A percentile compares a stretch with the other conserved stretches of the same genome.
phyloP scores from a whole-genome alignment of 2,329 filamentous ascomycete species.

The Furcasterigmium furcatum region DNA sequence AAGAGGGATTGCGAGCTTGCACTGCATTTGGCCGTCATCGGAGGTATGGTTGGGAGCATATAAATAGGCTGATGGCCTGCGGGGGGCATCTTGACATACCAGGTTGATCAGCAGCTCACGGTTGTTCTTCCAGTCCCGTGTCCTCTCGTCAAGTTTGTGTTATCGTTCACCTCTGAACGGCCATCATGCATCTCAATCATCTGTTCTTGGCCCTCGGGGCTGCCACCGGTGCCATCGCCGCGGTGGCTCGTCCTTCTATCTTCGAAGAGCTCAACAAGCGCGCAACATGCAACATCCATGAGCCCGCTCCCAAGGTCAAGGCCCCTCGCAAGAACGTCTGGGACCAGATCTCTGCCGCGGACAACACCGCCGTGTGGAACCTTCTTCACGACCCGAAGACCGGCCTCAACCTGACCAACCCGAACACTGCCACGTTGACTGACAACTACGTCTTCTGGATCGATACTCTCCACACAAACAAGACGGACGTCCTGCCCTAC shows the following conservation, averaged over 20 bases:
- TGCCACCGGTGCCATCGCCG: neutral
- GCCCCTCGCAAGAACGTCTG: slow-evolving; percentile 38
- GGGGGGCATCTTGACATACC: too few species aligned
- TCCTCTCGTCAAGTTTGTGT: too few species aligned
- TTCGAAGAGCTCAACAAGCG: neutral
- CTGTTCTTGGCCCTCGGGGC: too few species aligned
- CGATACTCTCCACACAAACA: slow-evolving; percentile 45
- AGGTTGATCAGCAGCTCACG: too few species aligned
- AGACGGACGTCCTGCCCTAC: slow-evolving; percentile 40
- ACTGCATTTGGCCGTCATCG: too few species aligned
- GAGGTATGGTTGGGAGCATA: too few species aligned
- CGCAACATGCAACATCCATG: slow-evolving; percentile 8
- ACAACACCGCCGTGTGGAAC: slow-evolving; percentile 39
- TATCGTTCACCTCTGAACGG: too few species aligned
- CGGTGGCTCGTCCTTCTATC: neutral
- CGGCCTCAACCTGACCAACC: slow-evolving; percentile 41
- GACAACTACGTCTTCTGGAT: slow-evolving; percentile 45
- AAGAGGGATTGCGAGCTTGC: too few species aligned
- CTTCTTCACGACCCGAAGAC: slow-evolving; percentile 33
- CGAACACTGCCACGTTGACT: slow-evolving; percentile 27
- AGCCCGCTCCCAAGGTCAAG: slow-evolving; percentile 12
- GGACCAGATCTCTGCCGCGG: slow-evolving; percentile 34
- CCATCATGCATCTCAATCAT: too few species aligned
- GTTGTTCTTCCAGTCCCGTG: too few species aligned
- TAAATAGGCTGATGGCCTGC: too few species aligned